Base-by-base conservation (phyloP, 345 rosid species). In the Eucalyptus fibrosa region DNA sequence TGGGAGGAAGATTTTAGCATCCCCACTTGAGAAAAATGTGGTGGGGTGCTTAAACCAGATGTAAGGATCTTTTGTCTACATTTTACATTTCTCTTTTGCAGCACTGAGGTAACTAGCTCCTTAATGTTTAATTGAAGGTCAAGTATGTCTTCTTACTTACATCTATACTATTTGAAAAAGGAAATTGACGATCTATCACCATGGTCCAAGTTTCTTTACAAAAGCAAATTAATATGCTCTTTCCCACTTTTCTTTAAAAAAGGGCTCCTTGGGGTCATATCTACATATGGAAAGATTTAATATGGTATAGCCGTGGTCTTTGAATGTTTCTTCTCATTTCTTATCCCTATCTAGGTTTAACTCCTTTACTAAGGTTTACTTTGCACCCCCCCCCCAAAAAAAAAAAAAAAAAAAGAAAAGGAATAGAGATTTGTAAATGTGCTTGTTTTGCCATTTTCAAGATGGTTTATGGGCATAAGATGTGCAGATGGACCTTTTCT, bases 1-100 rank as follows among this genome's bases (percentile, higher is more conserved):
- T 97, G 99, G 98, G 96, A 97, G 93, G 97, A 96, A 87, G 97
- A 96, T 92, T 96, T 93, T 91, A 90, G 80, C 86, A 92, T 96
- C 82, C 99, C 98, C n/a, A 93, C 95, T 50, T 97, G 99, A 87
- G 91, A 93, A 90, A 95, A 94, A 89, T 97, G 99, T 88, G 89
- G 93, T 55, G 99, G 99, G 88, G 93, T 96, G 86, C 93, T 97
- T 55, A 97, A 97, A 90, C 97, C 99, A 7, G 97, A 96, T 91
- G 99, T 95, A 95, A 93, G 95, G 51, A 34, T 24, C 88, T 89
- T 49, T 80, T 2, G 4, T 50, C 59, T 44, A 34, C 69, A 47
- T 26, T 44, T 18, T 24, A 47, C 80, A 30, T 18, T 89, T 86
- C 65, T 59, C 30, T 30, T 53, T 77, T 50, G 28, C 4, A 32